Base-by-base conservation (phyloP, 106 monocot genomes). In the Dioscorea alata region DNA sequence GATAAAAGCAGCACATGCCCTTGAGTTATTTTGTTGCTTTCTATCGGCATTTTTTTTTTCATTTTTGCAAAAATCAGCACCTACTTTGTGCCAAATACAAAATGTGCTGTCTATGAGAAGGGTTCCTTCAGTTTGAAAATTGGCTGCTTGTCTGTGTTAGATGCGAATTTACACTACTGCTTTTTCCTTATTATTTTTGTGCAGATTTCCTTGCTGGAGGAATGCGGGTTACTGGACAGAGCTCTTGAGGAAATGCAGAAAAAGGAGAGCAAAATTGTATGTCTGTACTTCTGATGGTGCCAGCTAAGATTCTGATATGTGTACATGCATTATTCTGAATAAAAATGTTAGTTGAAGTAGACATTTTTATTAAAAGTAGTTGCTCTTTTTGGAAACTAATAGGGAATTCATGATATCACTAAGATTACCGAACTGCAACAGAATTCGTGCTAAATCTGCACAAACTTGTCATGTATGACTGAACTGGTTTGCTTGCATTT, bases 191-290 rank as follows among this genome's bases (percentile, higher is more conserved):
- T 19, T 42, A 54, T 19, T 54, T 19, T 54, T 19, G 15, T 85
- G 57, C 89, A 97, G 97, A 85, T 97, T 69, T 87, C 97, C 51
- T 74, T 97, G 57, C 63, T 97, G n/a, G 92, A 92, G 75, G 97
- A 92, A 75, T 82, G 89, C 58, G 97, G 85, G 16, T 71, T 84
- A 70, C 70, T 85, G 72, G 92, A 89, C 50, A 84, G 73, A 82
- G 97, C 97, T 51, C 86, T 97, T 65, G 92, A 87, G 23, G 92
- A 97, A 65, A 65, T 97, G 84, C 52, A 85, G 59, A 89, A 75
- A 69, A 92, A 92, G 69, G 97, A 97, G 66, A 48, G 63, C 72
- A 92, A 85, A 89, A 89, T 97, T 73, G 97, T 97, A 78, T 78
- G 82, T 69, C 23, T 65, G 65, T 65, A 32, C 14, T 42, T 42